Conservation (phyloP, 192 early-diverging fungal genomes). For the Gryganskiella cystojenkinii region DNA sequence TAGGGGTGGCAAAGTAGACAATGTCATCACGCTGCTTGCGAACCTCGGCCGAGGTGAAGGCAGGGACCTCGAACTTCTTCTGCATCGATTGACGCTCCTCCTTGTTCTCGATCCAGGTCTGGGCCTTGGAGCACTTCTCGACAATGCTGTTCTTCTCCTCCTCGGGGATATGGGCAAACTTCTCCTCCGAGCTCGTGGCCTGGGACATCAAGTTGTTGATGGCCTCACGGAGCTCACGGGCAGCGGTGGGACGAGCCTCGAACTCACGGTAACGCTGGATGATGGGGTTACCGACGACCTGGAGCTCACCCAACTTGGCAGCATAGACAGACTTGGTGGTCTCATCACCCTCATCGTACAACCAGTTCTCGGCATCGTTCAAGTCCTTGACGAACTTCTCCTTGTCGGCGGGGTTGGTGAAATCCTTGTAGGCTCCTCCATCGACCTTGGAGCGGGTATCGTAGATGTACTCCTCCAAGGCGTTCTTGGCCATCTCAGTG, state of each 20-base stretch:
- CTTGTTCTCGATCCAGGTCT: slow-evolving; percentile 89
- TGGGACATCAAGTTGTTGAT: slow-evolving; percentile 79
- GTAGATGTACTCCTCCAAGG: slow-evolving; percentile 98
- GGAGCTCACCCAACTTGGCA: slow-evolving; percentile 83
- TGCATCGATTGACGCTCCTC: slow-evolving; percentile 77
- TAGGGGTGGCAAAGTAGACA: slow-evolving; percentile 76
- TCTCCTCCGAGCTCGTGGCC: slow-evolving; percentile 81
- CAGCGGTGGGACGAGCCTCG: slow-evolving; percentile 88
- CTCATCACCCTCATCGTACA: slow-evolving; percentile 97
- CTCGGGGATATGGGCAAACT: slow-evolving; percentile 86
- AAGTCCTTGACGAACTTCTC: slow-evolving; percentile 75
- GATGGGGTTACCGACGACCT: slow-evolving; percentile 85
- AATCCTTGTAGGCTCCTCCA: slow-evolving; percentile 75
- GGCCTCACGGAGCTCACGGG: slow-evolving; percentile 81
- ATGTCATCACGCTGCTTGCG: slow-evolving; percentile 78
- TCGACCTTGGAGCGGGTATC: slow-evolving; percentile 91
- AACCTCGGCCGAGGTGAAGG: slow-evolving; percentile 79
- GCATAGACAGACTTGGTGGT: slow-evolving; percentile 89
- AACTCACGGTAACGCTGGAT: slow-evolving; percentile 83
- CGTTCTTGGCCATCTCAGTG: slow-evolving; percentile 94
- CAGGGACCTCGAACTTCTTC: slow-evolving; percentile 80
- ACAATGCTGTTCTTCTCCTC: slow-evolving; percentile 87
- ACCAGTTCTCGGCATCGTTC: slow-evolving; percentile 94
- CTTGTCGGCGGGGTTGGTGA: slow-evolving; percentile 76
- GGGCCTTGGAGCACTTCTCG: slow-evolving; percentile 78